phyloP scores from a whole-genome alignment of 495 filamentous ascomycete species.

The Hypoxylon subgilvum region DNA sequence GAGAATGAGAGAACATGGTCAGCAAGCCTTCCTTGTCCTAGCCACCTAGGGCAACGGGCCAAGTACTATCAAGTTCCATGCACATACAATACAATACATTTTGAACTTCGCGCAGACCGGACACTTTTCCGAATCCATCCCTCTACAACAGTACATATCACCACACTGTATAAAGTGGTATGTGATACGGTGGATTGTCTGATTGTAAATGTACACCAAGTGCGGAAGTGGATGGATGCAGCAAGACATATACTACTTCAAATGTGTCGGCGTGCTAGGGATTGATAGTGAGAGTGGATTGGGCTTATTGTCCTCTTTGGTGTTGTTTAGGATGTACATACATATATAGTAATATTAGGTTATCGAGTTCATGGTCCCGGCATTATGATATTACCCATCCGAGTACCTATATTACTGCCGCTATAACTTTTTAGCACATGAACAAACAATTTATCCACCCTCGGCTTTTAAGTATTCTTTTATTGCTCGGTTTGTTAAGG shows the following conservation, averaged over 20 bases:
- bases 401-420: not conserved
- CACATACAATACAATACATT: too few species aligned
- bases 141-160: not conserved
- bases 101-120: too few species aligned
- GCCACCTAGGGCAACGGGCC: too few species aligned
- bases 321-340: not conserved
- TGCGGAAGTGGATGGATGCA: slow-evolving; percentile 7
- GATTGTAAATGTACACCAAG: not conserved
- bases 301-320: not conserved
- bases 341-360: slow-evolving; percentile 11
- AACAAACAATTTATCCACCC: too few species aligned
- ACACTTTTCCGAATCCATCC: too few species aligned
- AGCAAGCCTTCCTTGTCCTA: too few species aligned
- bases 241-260: not conserved
- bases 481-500: slow-evolving; percentile 19
- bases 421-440: too few species aligned
- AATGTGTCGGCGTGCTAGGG: slow-evolving; percentile 13
- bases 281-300: slow-evolving; percentile 20
- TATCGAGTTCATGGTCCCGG: slow-evolving; percentile 14
- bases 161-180: not conserved
- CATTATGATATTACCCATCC: not conserved
- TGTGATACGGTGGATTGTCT: too few species aligned
- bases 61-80: too few species aligned
- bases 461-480: slow-evolving; percentile 5
- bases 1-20: too few species aligned